Base-by-base conservation (phyloP, 306 rosid genomes). In the Inga oerstediana region DNA sequence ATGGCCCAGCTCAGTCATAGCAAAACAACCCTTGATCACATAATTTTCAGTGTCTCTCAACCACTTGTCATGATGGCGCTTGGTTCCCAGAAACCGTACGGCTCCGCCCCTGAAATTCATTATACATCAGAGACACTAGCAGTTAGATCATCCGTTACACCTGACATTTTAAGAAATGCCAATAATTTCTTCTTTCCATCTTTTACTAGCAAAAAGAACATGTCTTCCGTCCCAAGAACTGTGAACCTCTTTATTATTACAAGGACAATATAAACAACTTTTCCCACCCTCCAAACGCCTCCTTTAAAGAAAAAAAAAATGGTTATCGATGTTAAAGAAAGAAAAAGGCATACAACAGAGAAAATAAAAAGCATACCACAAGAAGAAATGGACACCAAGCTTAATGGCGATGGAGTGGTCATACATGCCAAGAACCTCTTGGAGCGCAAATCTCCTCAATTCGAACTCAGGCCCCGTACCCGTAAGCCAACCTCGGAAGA, bases 1-100 rank as follows among this genome's bases (percentile, higher is more conserved):
- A 72, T 96, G 99, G 71, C 99, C 99, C 81, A 96, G 86, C 85
- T 96, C 99, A 8, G 99, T 76, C 99, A 96, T 93, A 27, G 99
- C 97, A 88, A 94, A 93, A 85, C 98, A 96, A 37, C 98, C 97
- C 91, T 85, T 90, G 43, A 90, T 39, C 44, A 74, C 83, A 76
- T 90, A 91, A 86, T 80, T 88, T 88, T 96, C 98, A 59, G 94
- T 93, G 77, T 85, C 88, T 84, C 70, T 85, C 77, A 93, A 85
- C 98, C 98, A 93, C 86, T 88, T 90, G 83, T 91, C 97, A 54
- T 93, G 99, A 86, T 93, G 97, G 46, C 93, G 94, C 87, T 91
- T 81, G 52, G 99, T 93, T 74, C 97, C 97, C 52, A 93, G 78
- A 87, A 94, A 92, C 84, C 85, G 89, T 65, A 93, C 76, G 0